Evolutionary conservation across 2,329 filamentous ascomycete genomes (phyloP).

Genomic region (Thelonectria blattea): DNA sequence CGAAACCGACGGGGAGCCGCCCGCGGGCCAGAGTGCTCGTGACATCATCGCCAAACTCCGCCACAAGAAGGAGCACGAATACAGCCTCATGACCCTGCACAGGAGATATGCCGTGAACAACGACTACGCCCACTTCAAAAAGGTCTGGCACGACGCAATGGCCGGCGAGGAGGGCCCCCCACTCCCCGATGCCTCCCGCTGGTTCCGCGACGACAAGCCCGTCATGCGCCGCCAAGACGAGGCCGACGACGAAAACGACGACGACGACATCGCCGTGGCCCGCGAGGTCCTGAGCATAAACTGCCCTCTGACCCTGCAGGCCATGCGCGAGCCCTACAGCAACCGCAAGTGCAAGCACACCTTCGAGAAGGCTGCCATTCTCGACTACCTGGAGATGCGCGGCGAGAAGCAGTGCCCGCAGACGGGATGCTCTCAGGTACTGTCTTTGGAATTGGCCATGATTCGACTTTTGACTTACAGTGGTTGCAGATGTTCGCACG

Average conservation of each 20-base stretch:
- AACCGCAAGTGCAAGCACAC: conserved; percentile 73
- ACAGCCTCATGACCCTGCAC: conserved; percentile 48
- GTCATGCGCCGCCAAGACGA: conserved; percentile 40
- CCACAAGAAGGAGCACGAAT: conserved; percentile 48
- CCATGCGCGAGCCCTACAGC: conserved; percentile 70
- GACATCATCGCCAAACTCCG: conserved; percentile 46
- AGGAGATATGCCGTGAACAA: conserved; percentile 62
- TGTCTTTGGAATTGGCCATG: not conserved
- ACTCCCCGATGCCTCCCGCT: conserved; percentile 58
- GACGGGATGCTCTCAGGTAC: conserved; percentile 65
- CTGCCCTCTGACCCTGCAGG: conserved; percentile 71
- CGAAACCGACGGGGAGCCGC: conserved; percentile 33
- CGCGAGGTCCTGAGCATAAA: conserved; percentile 68
- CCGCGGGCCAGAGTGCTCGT: conserved; percentile 34
- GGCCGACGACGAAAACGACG: conserved; percentile 56
- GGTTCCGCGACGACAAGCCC: conserved; percentile 58
- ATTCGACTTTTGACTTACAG: conserved; percentile 6
- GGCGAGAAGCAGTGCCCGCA: conserved; percentile 64
- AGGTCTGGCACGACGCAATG: conserved; percentile 61
- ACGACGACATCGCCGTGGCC: conserved; percentile 73
- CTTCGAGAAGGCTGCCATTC: conserved; percentile 71
- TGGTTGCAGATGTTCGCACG: conserved; percentile 53
- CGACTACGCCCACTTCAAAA: conserved; percentile 65
- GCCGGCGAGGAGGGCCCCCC: conserved; percentile 56
- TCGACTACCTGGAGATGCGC: conserved; percentile 56